These are phyloP conservation scores for Komagataella mondaviorum DNA, from an alignment of 805 yeast genomes.

Conservation along the genomic window DNA sequence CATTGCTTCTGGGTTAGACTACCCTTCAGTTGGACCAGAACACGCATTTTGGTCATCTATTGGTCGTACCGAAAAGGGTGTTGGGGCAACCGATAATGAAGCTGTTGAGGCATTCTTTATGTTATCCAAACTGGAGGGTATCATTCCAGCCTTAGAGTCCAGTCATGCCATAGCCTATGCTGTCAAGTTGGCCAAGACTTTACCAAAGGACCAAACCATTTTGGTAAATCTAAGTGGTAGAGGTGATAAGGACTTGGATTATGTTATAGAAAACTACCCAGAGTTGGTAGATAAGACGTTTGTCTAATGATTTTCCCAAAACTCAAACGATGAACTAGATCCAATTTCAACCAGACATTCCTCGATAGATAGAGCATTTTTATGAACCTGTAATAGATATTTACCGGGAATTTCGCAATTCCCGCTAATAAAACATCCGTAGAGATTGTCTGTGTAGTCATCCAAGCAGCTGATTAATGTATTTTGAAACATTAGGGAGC, in stretches of 20 bases:
- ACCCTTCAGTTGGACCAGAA: constrained; percentile 6
- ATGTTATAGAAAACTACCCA: constrained; percentile 5
- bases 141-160: constrained; percentile 3
- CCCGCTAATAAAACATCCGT: neutral
- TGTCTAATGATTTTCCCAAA: neutral
- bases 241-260: constrained; percentile 5
- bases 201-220: constrained; percentile 2
- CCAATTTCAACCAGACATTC: neutral
- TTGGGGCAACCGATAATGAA: constrained; percentile 5
- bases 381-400: neutral
- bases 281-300: constrained; percentile 3
- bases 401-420: neutral
- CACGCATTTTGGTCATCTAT: constrained; percentile 4
- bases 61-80: constrained; percentile 3
- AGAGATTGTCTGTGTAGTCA: neutral
- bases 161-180: constrained; percentile 2
- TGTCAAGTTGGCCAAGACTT: neutral
- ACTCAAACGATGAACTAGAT: neutral
- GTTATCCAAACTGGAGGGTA: constrained; percentile 5
- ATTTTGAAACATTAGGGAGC: neutral
- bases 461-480: neutral
- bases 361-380: neutral
- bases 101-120: constrained; percentile 5
- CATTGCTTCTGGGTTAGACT: constrained; percentile 5
- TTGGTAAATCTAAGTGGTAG: constrained; percentile 2